These are phyloP conservation scores for Entoloma clypeatum DNA, from an alignment of 1,284 basidiomycete genomes.

Conservation along the genomic window DNA sequence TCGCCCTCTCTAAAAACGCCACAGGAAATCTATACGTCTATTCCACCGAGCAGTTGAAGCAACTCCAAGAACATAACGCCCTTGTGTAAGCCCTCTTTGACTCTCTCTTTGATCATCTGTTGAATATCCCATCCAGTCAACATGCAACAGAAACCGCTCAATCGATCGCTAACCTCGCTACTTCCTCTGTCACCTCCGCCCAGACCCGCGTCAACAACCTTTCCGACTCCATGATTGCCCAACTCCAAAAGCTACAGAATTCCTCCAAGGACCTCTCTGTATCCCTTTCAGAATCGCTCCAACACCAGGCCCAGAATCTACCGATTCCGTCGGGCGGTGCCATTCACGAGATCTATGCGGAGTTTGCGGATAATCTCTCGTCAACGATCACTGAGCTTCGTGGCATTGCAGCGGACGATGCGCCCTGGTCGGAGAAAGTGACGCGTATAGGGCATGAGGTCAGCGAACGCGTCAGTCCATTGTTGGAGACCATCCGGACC, in stretches of 20 bases:
- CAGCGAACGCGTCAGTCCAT: slow-evolving; percentile 51
- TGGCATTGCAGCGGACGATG: slow-evolving; percentile 49
- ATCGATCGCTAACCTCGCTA: slow-evolving; percentile 53
- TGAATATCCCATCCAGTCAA: slow-evolving; percentile 41
- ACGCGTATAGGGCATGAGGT: slow-evolving; percentile 54
- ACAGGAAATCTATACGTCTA: slow-evolving; percentile 59
- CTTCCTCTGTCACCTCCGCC: slow-evolving; percentile 47
- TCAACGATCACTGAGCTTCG: slow-evolving; percentile 49
- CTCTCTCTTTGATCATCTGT: slow-evolving; percentile 3
- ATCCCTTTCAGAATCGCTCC: slow-evolving; percentile 49
- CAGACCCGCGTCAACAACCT: slow-evolving; percentile 52
- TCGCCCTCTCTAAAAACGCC: slow-evolving; percentile 58
- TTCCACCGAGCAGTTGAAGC: slow-evolving; percentile 67
- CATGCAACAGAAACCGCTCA: slow-evolving; percentile 66
- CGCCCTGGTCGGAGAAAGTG: slow-evolving; percentile 60
- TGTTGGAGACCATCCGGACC: slow-evolving; percentile 43
- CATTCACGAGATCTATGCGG: slow-evolving; percentile 35
- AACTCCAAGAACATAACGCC: slow-evolving; percentile 62
- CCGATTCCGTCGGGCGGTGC: slow-evolving; percentile 37
- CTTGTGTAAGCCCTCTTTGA: slow-evolving; percentile 49
- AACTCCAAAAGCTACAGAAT: slow-evolving; percentile 61
- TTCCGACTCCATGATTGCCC: slow-evolving; percentile 58
- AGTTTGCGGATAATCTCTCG: slow-evolving; percentile 41
- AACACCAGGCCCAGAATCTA: slow-evolving; percentile 33
- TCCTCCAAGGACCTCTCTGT: slow-evolving; percentile 53